A percentile compares a stretch with the other conserved stretches of the same genome.
Conservation (phyloP, 1,284 basidiomycete species). For the Boletus semigastroideus region DNA sequence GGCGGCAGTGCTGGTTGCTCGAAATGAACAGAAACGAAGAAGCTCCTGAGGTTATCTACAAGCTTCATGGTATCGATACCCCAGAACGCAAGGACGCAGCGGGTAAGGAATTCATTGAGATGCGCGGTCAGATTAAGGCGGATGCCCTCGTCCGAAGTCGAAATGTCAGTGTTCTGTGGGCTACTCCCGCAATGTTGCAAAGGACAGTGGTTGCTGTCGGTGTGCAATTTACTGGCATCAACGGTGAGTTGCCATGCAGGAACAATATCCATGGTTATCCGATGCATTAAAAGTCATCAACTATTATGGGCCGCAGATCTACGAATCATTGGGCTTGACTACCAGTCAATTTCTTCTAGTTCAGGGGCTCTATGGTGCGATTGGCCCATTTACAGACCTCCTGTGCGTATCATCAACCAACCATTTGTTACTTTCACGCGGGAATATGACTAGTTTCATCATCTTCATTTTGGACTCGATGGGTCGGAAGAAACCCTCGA, state of each 20-base stretch:
- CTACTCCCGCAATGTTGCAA: conserved; percentile 51
- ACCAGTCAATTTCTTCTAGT: conserved; percentile 52
- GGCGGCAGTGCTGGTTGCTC: conserved; percentile 53
- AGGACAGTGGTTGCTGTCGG: conserved; percentile 55
- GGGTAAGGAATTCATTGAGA: conserved; percentile 50
- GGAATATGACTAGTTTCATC: conserved; percentile 10
- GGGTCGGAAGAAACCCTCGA: conserved; percentile 20
- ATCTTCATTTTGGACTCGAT: conserved; percentile 20
- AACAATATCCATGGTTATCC: not conserved
- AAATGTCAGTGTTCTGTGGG: conserved; percentile 50
- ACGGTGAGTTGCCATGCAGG: conserved; percentile 38
- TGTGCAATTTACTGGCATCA: conserved; percentile 68
- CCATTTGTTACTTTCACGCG: not conserved
- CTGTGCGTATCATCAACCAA: conserved; percentile 11
- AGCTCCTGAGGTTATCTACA: conserved; percentile 50
- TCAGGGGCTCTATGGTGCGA: conserved; percentile 63
- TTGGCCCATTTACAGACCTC: conserved; percentile 46
- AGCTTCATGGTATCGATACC: conserved; percentile 42
- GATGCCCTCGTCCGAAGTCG: conserved; percentile 44
- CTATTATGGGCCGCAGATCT: conserved; percentile 61
- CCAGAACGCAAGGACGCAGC: conserved; percentile 38
- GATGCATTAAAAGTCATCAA: conserved; percentile 47
- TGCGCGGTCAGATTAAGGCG: conserved; percentile 55
- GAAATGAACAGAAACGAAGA: conserved; percentile 56
- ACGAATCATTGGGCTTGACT: conserved; percentile 53